These are phyloP conservation scores for Pseudoneurospora amorphoporcata DNA, from an alignment of 495 filamentous ascomycete genomes.

Conservation along the genomic window DNA sequence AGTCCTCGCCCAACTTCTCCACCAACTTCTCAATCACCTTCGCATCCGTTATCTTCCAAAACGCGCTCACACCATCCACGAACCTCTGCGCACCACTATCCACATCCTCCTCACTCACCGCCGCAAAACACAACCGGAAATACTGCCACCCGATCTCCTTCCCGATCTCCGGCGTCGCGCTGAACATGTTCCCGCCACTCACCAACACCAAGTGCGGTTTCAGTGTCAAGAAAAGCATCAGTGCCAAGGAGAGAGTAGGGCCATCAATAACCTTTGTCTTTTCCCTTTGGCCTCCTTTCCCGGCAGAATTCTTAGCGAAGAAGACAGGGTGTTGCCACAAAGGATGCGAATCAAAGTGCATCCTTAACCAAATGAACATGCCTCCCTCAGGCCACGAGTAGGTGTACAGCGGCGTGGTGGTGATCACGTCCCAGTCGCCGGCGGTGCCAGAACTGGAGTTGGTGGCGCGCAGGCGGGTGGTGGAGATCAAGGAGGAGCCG, in stretches of 20 bases:
- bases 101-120: constrained; percentile 60
- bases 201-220: constrained; percentile 58
- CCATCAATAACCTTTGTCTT: constrained; percentile 18
- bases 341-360: constrained; percentile 62
- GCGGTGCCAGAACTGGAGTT: neutral
- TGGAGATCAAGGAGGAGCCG: constrained; percentile 46
- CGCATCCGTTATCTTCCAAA: constrained; percentile 62
- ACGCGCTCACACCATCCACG: constrained; percentile 54
- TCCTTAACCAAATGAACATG: constrained; percentile 82
- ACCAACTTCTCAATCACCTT: constrained; percentile 49
- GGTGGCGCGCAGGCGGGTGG: constrained; percentile 21
- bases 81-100: constrained; percentile 48
- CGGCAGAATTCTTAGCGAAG: neutral
- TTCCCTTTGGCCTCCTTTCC: neutral
- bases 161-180: constrained; percentile 46
- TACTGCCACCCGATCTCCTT: constrained; percentile 49
- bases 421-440: constrained; percentile 58
- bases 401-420: constrained; percentile 57
- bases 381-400: constrained; percentile 77
- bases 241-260: constrained; percentile 40
- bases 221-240: constrained; percentile 65
- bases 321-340: constrained; percentile 33
- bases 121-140: constrained; percentile 78
- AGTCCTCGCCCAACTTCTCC: constrained; percentile 10
- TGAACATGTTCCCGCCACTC: constrained; percentile 61